phyloP scores from a whole-genome alignment of 305 asterid species.

The Nicotiana rustica region DNA sequence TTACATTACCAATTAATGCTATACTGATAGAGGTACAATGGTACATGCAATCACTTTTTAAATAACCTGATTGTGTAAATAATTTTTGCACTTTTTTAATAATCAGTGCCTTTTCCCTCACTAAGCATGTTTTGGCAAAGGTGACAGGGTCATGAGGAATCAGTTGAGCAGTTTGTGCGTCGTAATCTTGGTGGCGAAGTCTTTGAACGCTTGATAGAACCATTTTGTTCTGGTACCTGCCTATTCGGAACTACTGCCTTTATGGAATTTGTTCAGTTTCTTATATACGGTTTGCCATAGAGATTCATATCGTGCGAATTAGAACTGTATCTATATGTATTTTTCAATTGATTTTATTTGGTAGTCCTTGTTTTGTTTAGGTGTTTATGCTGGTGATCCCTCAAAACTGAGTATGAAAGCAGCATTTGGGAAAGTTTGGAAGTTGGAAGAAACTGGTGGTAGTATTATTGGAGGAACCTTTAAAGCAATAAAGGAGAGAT shows the following conservation, averaged over 20 bases:
- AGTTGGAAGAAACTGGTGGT: constrained; percentile 90
- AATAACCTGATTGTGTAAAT: too few relatives aligned
- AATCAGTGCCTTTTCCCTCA: constrained; percentile 27
- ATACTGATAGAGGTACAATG: too few relatives aligned
- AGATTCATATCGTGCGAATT: not conserved
- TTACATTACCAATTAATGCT: too few relatives aligned
- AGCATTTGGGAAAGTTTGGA: constrained; percentile 99
- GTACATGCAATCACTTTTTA: too few relatives aligned
- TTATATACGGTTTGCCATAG: not conserved
- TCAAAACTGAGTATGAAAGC: constrained; percentile 96
- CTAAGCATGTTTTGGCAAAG: constrained; percentile 47
- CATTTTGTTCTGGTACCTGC: constrained; percentile 89
- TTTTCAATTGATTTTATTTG: not conserved
- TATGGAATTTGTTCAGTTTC: constrained; percentile 8
- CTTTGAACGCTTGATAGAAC: constrained; percentile 96
- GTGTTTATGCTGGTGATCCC: constrained; percentile 99
- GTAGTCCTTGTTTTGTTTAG: constrained; percentile 45
- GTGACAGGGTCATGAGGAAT: constrained; percentile 93
- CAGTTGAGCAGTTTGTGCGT: constrained; percentile 94
- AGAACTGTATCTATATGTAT: not conserved
- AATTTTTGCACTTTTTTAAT: not conserved
- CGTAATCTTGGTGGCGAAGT: constrained; percentile 94
- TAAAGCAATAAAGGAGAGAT: constrained; percentile 76
- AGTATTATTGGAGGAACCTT: constrained; percentile 92
- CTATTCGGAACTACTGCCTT: constrained; percentile 12